These are phyloP conservation scores for Medicago ruthenica DNA, from an alignment of 306 rosid genomes.

Conservation along the genomic window DNA sequence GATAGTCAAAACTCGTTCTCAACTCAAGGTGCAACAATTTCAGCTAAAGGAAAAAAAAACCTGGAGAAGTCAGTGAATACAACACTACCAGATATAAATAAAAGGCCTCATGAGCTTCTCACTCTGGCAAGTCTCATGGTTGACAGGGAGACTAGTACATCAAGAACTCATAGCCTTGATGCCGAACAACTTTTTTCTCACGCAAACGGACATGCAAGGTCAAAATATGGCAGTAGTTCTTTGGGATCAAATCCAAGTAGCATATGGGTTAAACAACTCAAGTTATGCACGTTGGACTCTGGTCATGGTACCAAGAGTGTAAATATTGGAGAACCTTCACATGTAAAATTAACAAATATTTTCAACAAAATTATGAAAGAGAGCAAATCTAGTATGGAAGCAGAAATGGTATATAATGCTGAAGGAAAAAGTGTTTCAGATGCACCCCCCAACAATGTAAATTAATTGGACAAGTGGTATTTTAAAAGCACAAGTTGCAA, in stretches of 20 bases:
- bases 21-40: slow-evolving; percentile 46
- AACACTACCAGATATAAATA: slow-evolving; percentile 58
- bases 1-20: slow-evolving; percentile 51
- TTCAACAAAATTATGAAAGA: slow-evolving; percentile 47
- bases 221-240: slow-evolving; percentile 53
- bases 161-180: slow-evolving; percentile 84
- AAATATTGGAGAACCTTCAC: slow-evolving; percentile 60
- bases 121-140: slow-evolving; percentile 51
- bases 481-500: no score
- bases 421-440: slow-evolving; percentile 42
- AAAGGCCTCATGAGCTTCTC: slow-evolving; percentile 54
- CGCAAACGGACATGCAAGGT: slow-evolving; percentile 52
- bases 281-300: slow-evolving; percentile 52
- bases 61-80: slow-evolving; percentile 39
- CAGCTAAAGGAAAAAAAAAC: slow-evolving; percentile 53
- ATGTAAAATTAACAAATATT: slow-evolving; percentile 45
- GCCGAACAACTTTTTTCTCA: slow-evolving; percentile 68
- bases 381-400: slow-evolving; percentile 51
- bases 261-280: slow-evolving; percentile 86
- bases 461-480: no score
- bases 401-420: slow-evolving; percentile 38
- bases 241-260: slow-evolving; percentile 60
- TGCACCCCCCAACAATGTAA: no score
- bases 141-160: slow-evolving; percentile 72
- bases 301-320: slow-evolving; percentile 61